Percentiles rank a stretch among this genome's conserved stretches.
phyloP scores from a whole-genome alignment of 140 eudicot genomes.

The Erigeron philadelphicus region DNA sequence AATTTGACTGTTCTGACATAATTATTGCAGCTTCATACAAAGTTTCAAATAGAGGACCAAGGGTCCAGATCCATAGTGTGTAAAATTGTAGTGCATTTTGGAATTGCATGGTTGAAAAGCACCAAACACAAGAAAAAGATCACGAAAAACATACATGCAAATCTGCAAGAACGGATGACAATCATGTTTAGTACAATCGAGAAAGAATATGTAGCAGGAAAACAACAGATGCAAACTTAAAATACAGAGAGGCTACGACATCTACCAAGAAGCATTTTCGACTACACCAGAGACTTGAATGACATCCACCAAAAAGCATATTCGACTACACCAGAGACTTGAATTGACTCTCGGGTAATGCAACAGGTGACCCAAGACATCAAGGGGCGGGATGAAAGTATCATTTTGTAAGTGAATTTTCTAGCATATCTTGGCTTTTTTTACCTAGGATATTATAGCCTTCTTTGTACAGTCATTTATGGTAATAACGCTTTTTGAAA shows the following conservation, averaged over 20 bases:
- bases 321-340: neutral
- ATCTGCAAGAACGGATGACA: conserved; percentile 70
- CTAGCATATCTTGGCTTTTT: conserved; percentile 5
- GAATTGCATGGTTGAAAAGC: conserved; percentile 80
- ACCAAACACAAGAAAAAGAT: conserved; percentile 73
- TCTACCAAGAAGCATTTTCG: conserved; percentile 8
- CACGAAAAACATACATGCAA: conserved; percentile 60
- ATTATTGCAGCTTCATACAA: conserved; percentile 70
- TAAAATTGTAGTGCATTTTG: conserved; percentile 64
- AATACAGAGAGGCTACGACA: neutral
- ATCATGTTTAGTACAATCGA: conserved; percentile 76
- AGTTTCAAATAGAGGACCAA: conserved; percentile 71
- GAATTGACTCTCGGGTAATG: neutral
- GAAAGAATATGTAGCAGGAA: conserved; percentile 61
- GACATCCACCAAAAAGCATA: neutral
- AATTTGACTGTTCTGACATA: neutral
- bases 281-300: neutral
- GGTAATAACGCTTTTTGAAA: conserved; percentile 16
- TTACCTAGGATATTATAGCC: neutral
- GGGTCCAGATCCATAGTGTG: conserved; percentile 68
- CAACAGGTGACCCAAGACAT: conserved; percentile 2
- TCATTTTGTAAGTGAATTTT: conserved; percentile 17
- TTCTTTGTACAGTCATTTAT: conserved; percentile 19
- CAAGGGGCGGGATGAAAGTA: neutral
- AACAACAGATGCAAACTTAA: conserved; percentile 27